A percentile compares a stretch with the other conserved stretches of the same genome.
These are phyloP conservation scores for Neoarthrinium moseri DNA, from an alignment of 2,329 filamentous ascomycete genomes.

Conservation along the genomic window DNA sequence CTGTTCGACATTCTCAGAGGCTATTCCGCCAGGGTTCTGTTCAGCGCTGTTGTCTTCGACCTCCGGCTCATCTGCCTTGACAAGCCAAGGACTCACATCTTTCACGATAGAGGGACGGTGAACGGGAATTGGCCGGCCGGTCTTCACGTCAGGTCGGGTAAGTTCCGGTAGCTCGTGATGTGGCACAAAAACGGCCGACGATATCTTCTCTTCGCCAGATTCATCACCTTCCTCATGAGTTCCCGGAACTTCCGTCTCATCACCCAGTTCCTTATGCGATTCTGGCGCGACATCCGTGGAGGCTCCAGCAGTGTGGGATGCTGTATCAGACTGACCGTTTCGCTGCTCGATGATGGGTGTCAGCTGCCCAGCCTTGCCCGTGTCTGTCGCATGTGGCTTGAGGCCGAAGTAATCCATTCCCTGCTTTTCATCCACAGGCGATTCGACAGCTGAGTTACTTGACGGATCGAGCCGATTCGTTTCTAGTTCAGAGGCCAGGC, in stretches of 20 bases:
- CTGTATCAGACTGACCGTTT: slow-evolving; percentile 2
- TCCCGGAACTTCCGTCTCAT: slow-evolving; percentile 36
- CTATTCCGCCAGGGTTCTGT: slow-evolving; percentile 32
- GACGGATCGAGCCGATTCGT: slow-evolving; percentile 18
- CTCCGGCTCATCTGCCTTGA: slow-evolving; percentile 55
- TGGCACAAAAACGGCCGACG: slow-evolving; percentile 79
- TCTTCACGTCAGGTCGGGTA: slow-evolving; percentile 22
- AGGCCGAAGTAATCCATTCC: slow-evolving; percentile 25
- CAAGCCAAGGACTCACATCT: slow-evolving; percentile 52
- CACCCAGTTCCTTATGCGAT: slow-evolving; percentile 35
- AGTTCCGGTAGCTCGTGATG: slow-evolving; percentile 54
- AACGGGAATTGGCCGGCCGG: slow-evolving; percentile 26
- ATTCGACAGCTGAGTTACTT: slow-evolving; percentile 12
- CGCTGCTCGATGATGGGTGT: slow-evolving; percentile 12
- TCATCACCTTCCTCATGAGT: slow-evolving; percentile 51
- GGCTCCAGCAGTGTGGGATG: background rate
- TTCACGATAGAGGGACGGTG: slow-evolving; percentile 27
- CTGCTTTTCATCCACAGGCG: slow-evolving; percentile 11
- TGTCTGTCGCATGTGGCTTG: slow-evolving; percentile 14
- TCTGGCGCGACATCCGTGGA: slow-evolving; percentile 5
- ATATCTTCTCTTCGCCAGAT: slow-evolving; percentile 81
- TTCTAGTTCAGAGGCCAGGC: slow-evolving; percentile 13
- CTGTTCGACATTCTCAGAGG: slow-evolving; percentile 16
- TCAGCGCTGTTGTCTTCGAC: slow-evolving; percentile 28
- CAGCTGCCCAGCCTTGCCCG: slow-evolving; percentile 12